Conservation (phyloP, 371 early-diverging fungal species). For the Mucor racemosus region DNA sequence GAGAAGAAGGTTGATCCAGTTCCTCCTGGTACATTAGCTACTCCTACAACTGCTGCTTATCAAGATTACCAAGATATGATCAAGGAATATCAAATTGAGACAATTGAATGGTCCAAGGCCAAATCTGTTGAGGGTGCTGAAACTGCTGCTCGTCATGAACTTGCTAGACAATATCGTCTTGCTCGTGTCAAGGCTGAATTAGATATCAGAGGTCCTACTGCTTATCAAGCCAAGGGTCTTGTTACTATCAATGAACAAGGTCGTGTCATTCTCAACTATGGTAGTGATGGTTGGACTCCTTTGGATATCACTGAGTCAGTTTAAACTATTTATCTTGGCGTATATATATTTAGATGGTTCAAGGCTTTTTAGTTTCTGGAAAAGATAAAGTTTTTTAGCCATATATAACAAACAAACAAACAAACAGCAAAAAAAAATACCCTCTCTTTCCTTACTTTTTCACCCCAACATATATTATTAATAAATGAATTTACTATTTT, state of each 20-base stretch:
- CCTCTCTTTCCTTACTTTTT: too few species aligned
- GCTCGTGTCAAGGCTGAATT: constrained; percentile 29
- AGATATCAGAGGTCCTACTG: constrained; percentile 32
- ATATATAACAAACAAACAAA: neutral
- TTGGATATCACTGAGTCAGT: constrained; percentile 36
- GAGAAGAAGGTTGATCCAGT: constrained; percentile 32
- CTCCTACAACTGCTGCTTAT: constrained; percentile 27
- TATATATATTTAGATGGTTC: constrained; percentile 1
- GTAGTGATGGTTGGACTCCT: constrained; percentile 28
- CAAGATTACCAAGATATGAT: constrained; percentile 27
- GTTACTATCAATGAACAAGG: constrained; percentile 16
- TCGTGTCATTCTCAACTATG: constrained; percentile 33
- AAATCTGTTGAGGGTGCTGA: constrained; percentile 18
- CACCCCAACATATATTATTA: too few species aligned
- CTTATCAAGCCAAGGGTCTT: constrained; percentile 33
- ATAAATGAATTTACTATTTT: too few species aligned
- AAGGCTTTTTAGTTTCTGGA: neutral
- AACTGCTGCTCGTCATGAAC: constrained; percentile 19
- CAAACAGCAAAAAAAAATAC: too few species aligned
- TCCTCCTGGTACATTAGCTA: constrained; percentile 30
- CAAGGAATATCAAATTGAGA: constrained; percentile 26
- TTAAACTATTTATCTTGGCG: constrained; percentile 11
- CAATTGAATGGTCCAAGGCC: constrained; percentile 32
- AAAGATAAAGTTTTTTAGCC: neutral
- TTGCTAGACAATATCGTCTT: constrained; percentile 34